Percentiles rank a stretch among this genome's conserved stretches.
phyloP scores from a whole-genome alignment of 352 stramenopile species.

The Globisporangium paroecandrum region DNA sequence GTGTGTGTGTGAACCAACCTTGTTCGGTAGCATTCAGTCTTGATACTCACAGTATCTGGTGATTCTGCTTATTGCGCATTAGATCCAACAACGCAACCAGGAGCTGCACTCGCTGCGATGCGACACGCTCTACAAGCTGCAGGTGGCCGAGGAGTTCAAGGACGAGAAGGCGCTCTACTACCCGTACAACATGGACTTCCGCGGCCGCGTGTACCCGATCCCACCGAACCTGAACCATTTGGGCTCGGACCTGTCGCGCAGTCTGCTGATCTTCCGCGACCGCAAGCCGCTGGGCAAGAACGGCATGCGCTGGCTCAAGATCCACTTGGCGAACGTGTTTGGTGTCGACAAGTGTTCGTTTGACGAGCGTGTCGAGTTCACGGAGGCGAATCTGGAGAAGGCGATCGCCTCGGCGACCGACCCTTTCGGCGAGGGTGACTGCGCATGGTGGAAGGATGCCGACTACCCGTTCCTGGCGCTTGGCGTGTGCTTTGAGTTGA shows the following conservation, averaged over 20 bases:
- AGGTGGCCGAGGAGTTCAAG: slow-evolving; percentile 94
- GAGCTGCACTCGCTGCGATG: neutral
- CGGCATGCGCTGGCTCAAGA: slow-evolving; percentile 98
- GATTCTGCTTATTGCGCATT: neutral
- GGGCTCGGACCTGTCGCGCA: slow-evolving; percentile 97
- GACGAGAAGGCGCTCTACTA: slow-evolving; percentile 98
- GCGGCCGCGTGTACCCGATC: slow-evolving; percentile 97
- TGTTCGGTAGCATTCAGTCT: neutral
- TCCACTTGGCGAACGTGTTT: slow-evolving; percentile 93
- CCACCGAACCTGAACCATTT: slow-evolving; percentile 99
- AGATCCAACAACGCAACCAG: slow-evolving; percentile 1
- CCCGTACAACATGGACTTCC: slow-evolving; percentile 99
- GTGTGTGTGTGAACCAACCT: neutral
- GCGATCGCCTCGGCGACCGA: slow-evolving; percentile 88
- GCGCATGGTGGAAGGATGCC: slow-evolving; percentile 94
- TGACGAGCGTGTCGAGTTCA: slow-evolving; percentile 94
- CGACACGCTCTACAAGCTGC: slow-evolving; percentile 40
- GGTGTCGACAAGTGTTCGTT: slow-evolving; percentile 73
- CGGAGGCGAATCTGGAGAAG: slow-evolving; percentile 93
- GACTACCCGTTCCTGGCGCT: slow-evolving; percentile 98
- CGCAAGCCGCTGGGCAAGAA: slow-evolving; percentile 92
- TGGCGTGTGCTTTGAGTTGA: slow-evolving; percentile 95
- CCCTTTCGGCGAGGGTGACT: slow-evolving; percentile 81
- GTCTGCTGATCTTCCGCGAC: slow-evolving; percentile 94
- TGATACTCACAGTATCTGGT: neutral